Conservation (phyloP, 768 basidiomycete genomes). For the Amanita phalloides region DNA sequence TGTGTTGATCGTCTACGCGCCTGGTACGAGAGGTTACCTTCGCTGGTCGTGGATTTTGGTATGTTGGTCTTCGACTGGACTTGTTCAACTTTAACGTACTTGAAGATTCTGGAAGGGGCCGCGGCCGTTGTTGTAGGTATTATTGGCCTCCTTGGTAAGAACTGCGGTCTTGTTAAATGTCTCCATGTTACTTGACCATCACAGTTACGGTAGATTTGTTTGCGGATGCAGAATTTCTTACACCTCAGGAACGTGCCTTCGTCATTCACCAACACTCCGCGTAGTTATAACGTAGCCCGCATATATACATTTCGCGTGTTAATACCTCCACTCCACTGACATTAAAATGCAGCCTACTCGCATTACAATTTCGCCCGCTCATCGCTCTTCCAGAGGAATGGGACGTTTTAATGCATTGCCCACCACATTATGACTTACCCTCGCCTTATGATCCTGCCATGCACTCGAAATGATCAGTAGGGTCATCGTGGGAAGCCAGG, state of each 20-base stretch:
- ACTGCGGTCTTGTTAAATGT: background rate
- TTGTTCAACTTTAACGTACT: background rate
- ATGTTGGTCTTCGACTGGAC: constrained; percentile 9
- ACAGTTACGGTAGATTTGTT: constrained; percentile 57
- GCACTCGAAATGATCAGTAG: no score
- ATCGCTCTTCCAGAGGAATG: no score
- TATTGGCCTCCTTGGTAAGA: constrained; percentile 37
- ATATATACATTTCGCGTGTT: no score
- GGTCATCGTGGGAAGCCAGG: no score
- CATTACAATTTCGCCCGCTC: no score
- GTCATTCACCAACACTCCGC: constrained; percentile 23
- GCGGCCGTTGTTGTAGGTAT: constrained; percentile 47
- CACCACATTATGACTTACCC: no score
- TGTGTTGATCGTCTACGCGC: constrained; percentile 48
- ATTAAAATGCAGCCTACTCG: no score
- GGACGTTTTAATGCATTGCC: no score
- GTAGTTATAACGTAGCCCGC: no score
- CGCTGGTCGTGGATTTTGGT: constrained; percentile 70
- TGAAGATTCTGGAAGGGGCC: constrained; percentile 54
- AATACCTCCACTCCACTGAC: no score
- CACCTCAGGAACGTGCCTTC: constrained; percentile 47
- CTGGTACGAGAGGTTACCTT: constrained; percentile 30
- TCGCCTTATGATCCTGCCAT: no score
- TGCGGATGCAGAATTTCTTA: constrained; percentile 48
- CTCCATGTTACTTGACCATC: background rate